Conservation (phyloP, 768 basidiomycete species). For the Termitomyces sp. region DNA sequence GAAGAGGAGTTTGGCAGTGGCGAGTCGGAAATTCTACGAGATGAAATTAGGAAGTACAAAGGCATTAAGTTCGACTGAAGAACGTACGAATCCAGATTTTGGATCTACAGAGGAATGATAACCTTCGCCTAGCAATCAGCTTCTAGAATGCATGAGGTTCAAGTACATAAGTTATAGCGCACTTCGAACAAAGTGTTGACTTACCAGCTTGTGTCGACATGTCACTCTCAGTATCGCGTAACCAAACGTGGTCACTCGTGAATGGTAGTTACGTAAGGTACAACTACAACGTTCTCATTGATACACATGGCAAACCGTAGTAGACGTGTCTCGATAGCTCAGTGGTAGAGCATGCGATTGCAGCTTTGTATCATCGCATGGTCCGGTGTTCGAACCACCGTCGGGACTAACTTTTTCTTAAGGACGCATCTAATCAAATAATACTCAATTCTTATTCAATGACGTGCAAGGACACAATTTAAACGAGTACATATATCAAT, state of each 20-base stretch:
- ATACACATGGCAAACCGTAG: no score
- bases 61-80: not conserved
- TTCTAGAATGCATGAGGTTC: not conserved
- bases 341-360: slow-evolving; percentile 15
- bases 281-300: no score
- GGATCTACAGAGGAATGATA: not conserved
- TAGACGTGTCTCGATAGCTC: slow-evolving; percentile 6
- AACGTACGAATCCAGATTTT: not conserved
- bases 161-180: not conserved
- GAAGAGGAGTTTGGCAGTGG: not conserved
- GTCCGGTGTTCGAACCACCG: slow-evolving; percentile 14
- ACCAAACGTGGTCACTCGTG: no score
- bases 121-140: not conserved
- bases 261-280: no score
- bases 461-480: no score
- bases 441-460: no score
- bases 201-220: not conserved
- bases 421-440: no score
- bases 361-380: slow-evolving; percentile 3
- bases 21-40: not conserved
- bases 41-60: not conserved
- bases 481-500: no score
- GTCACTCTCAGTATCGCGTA: not conserved
- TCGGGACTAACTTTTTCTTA: slow-evolving; percentile 5
- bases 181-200: not conserved